A percentile compares a stretch with the other conserved stretches of the same genome.
These are phyloP conservation scores for Rhododendron ferrugineum DNA, from an alignment of 148 eudicot genomes.

Conservation along the genomic window DNA sequence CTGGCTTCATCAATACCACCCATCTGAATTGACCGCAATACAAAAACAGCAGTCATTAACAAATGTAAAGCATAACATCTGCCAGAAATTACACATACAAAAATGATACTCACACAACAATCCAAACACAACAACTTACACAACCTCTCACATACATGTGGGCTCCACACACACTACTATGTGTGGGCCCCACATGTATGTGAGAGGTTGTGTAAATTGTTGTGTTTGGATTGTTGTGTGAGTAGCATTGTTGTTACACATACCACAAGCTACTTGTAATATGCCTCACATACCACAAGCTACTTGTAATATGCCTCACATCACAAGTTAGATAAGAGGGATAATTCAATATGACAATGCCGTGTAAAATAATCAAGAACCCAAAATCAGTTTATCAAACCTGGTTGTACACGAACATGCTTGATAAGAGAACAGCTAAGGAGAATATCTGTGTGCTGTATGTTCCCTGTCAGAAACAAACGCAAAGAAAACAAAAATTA, in stretches of 20 bases:
- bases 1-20: slow-evolving; percentile 98
- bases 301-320: background rate
- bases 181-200: too few relatives aligned
- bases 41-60: background rate
- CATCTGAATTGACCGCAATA: slow-evolving; percentile 49
- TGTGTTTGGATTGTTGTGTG: too few relatives aligned
- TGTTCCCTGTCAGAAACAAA: slow-evolving; percentile 62
- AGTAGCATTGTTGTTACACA: too few relatives aligned
- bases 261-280: too few relatives aligned
- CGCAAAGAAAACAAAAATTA: background rate
- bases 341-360: background rate
- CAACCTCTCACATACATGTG: too few relatives aligned
- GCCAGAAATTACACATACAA: background rate
- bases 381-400: slow-evolving; percentile 23
- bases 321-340: background rate
- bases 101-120: too few relatives aligned
- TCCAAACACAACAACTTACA: too few relatives aligned
- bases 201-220: too few relatives aligned
- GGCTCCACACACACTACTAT: too few relatives aligned
- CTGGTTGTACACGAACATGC: slow-evolving; percentile 99
- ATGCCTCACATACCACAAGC: background rate
- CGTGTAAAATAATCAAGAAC: background rate
- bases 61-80: background rate
- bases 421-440: slow-evolving; percentile 88
- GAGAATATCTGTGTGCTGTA: slow-evolving; percentile 98